Conservation (phyloP, 2,329 filamentous ascomycete genomes). For the Bipolaris bicolor region DNA sequence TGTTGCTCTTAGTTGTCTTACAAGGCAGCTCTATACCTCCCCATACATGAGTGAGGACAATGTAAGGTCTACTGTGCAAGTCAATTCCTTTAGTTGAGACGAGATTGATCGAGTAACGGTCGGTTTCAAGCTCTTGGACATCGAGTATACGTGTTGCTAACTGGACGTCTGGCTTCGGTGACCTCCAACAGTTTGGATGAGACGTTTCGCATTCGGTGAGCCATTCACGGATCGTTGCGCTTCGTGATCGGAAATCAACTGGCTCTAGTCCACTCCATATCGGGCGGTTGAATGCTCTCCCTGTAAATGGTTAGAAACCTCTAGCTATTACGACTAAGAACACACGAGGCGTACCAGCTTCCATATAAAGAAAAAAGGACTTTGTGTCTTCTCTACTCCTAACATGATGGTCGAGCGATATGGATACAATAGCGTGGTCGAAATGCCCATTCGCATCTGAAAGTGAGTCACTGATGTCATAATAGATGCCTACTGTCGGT, state of each 20-base stretch:
- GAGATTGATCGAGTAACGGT: not conserved
- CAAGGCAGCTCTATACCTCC: not conserved
- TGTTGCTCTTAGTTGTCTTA: not conserved
- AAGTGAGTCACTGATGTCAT: not conserved
- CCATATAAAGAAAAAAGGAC: not conserved
- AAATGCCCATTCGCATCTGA: not conserved
- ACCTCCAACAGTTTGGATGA: not conserved
- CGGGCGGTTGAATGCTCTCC: not conserved
- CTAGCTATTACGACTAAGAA: not conserved
- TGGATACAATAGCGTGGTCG: not conserved
- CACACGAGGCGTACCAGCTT: not conserved
- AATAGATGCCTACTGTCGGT: not conserved
- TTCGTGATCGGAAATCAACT: not conserved
- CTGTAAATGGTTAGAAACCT: not conserved
- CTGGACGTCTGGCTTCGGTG: not conserved
- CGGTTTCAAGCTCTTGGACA: not conserved
- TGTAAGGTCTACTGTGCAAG: not conserved
- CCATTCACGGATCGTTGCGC: constrained; percentile 1
- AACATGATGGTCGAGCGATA: not conserved
- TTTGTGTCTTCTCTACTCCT: not conserved
- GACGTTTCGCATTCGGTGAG: constrained; percentile 1
- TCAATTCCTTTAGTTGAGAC: not conserved
- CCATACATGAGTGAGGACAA: constrained; percentile 4
- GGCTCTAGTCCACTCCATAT: not conserved
- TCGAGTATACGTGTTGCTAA: not conserved